Percentiles rank a stretch among this genome's conserved stretches.
These are phyloP conservation scores for Mycena filopes DNA, from an alignment of 768 basidiomycete species.

Conservation along the genomic window DNA sequence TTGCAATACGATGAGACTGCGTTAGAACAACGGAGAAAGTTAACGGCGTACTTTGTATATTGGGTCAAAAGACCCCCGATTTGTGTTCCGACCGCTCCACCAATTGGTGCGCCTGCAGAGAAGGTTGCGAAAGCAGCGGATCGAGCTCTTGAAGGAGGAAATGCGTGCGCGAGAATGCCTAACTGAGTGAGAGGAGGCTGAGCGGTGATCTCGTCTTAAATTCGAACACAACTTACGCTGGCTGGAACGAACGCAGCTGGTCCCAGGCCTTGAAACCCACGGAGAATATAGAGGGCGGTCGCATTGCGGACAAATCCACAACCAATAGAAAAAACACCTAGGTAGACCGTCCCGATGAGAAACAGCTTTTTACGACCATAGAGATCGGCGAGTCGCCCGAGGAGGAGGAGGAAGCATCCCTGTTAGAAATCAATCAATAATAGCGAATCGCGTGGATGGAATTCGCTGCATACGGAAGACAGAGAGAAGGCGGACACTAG, in stretches of 20 bases:
- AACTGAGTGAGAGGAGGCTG: slow-evolving; percentile 45
- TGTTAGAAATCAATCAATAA: slow-evolving; percentile 35
- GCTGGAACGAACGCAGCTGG: slow-evolving; percentile 68
- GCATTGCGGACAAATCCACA: slow-evolving; percentile 60
- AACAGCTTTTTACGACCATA: slow-evolving; percentile 69
- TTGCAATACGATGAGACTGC: neutral
- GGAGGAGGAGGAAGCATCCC: slow-evolving; percentile 71
- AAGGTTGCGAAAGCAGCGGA: slow-evolving; percentile 76
- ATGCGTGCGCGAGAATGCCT: slow-evolving; percentile 75
- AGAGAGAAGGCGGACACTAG: slow-evolving; percentile 60
- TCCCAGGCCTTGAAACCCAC: slow-evolving; percentile 73
- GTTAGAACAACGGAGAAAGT: neutral
- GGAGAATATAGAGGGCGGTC: slow-evolving; percentile 64
- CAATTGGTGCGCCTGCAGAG: slow-evolving; percentile 78
- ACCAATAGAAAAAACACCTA: slow-evolving; percentile 57
- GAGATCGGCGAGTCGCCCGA: slow-evolving; percentile 71
- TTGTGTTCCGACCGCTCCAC: slow-evolving; percentile 64
- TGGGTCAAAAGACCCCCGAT: slow-evolving; percentile 71
- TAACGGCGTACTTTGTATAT: slow-evolving; percentile 35
- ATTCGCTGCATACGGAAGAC: slow-evolving; percentile 58
- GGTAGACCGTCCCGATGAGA: slow-evolving; percentile 57
- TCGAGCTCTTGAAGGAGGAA: slow-evolving; percentile 62
- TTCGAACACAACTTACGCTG: slow-evolving; percentile 49
- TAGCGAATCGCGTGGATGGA: neutral
- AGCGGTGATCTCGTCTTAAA: neutral